Conservation (phyloP, 2,329 filamentous ascomycete species). For the Didymella segeticola region DNA sequence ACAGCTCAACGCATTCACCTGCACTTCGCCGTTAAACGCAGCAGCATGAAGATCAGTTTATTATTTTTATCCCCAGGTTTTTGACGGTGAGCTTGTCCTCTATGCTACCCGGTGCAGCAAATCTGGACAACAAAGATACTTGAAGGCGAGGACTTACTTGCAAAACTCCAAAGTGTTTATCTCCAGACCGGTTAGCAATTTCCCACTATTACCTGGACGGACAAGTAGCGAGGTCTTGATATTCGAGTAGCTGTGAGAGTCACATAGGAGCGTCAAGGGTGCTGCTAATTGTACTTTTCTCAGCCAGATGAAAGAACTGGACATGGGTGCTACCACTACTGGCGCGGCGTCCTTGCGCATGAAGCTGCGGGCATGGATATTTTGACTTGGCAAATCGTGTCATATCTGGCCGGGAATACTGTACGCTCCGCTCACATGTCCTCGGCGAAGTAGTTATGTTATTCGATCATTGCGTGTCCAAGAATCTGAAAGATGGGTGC, state of each 20-base stretch:
- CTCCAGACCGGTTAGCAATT: no score
- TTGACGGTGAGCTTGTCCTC: no score
- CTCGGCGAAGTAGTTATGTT: not conserved
- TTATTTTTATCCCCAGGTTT: no score
- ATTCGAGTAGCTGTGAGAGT: not conserved
- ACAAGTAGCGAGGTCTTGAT: no score
- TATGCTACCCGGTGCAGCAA: no score
- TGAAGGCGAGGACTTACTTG: no score
- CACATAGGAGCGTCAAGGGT: not conserved
- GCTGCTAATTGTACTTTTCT: not conserved
- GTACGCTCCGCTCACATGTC: not conserved
- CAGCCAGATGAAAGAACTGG: not conserved
- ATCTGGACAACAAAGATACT: no score
- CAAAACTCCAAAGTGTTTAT: no score
- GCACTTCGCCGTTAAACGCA: constrained; percentile 30
- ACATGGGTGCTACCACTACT: not conserved
- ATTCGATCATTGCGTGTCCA: not conserved
- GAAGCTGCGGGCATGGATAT: not conserved
- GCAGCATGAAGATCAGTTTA: no score
- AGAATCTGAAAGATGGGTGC: not conserved
- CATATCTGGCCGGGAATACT: not conserved
- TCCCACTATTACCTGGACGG: no score
- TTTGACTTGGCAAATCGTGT: not conserved
- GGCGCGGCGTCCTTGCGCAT: not conserved
- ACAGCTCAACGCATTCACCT: constrained; percentile 51